Evolutionary conservation across 495 filamentous ascomycete species (phyloP).

Genomic region (Aspergillus steynii): DNA sequence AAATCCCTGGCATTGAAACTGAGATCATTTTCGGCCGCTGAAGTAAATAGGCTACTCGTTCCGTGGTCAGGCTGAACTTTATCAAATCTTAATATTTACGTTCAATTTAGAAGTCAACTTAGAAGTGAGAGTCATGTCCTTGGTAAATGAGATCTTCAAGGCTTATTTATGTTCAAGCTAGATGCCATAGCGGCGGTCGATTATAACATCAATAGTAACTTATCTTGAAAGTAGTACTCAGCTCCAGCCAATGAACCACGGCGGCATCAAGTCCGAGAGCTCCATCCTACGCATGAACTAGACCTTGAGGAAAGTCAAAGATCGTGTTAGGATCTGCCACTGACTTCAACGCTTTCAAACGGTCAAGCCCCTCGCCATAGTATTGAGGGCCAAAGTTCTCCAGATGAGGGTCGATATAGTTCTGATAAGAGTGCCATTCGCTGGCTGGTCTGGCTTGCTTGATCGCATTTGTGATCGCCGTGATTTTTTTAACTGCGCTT

Average conservation of each 20-base stretch:
- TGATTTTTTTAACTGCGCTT: neutral
- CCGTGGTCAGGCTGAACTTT: too few relatives aligned
- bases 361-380: neutral
- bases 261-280: too few relatives aligned
- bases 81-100: too few relatives aligned
- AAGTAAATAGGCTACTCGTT: too few relatives aligned
- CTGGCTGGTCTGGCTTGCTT: conserved; percentile 1
- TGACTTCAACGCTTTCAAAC: conserved; percentile 4
- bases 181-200: too few relatives aligned
- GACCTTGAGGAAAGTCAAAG: conserved; percentile 6
- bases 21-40: neutral
- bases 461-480: neutral
- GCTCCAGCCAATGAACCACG: too few relatives aligned
- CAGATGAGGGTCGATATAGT: conserved; percentile 9
- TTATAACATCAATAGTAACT: too few relatives aligned
- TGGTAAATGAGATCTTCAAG: too few relatives aligned
- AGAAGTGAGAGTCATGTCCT: too few relatives aligned
- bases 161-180: too few relatives aligned
- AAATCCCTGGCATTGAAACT: neutral
- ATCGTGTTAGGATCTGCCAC: neutral
- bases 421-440: conserved; percentile 8
- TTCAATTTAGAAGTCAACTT: too few relatives aligned
- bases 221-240: too few relatives aligned
- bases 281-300: neutral
- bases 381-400: conserved; percentile 3